These are phyloP conservation scores for Exophiala calicioides DNA, from an alignment of 2,329 filamentous ascomycete species.

Conservation along the genomic window DNA sequence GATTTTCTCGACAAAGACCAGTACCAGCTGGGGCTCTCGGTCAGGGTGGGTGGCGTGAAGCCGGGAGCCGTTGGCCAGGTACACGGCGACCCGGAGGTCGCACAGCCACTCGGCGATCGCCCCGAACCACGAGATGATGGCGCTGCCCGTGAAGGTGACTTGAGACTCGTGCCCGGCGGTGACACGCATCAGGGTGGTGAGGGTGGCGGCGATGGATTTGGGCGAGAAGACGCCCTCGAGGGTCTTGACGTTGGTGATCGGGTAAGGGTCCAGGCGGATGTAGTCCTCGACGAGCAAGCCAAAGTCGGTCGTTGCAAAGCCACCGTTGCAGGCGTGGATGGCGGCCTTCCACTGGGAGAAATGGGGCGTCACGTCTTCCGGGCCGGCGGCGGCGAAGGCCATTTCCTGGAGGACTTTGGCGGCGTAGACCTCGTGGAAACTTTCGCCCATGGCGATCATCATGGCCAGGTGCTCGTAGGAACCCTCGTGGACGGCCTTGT, in stretches of 20 bases:
- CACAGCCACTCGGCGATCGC: constrained; percentile 29
- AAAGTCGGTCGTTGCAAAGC: constrained; percentile 27
- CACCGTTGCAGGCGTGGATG: constrained; percentile 24
- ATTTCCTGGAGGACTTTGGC: constrained; percentile 23
- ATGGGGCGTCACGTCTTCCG: constrained; percentile 26
- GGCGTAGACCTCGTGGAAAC: constrained; percentile 27
- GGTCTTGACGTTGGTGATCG: constrained; percentile 8
- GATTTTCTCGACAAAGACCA: constrained; percentile 21
- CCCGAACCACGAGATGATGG: constrained; percentile 28
- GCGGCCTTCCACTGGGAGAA: constrained; percentile 26
- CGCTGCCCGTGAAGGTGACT: constrained; percentile 26
- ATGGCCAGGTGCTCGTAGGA: constrained; percentile 29
- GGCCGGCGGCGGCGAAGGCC: constrained; percentile 14
- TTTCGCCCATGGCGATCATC: constrained; percentile 25
- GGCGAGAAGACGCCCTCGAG: constrained; percentile 19
- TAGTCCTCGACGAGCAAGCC: constrained; percentile 29
- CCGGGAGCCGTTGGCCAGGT: constrained; percentile 12
- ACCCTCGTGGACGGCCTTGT: constrained; percentile 22
- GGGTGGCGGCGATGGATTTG: constrained; percentile 17
- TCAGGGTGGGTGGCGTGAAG: constrained; percentile 19
- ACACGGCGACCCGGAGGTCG: constrained; percentile 26
- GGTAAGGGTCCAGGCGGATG: constrained; percentile 25
- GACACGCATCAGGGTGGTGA: constrained; percentile 24
- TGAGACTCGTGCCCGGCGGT: constrained; percentile 20
- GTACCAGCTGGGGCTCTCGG: constrained; percentile 19